Percentiles rank a stretch among this genome's conserved stretches.
Conservation (phyloP, 495 filamentous ascomycete species). For the Aspergillus kassunensis region DNA sequence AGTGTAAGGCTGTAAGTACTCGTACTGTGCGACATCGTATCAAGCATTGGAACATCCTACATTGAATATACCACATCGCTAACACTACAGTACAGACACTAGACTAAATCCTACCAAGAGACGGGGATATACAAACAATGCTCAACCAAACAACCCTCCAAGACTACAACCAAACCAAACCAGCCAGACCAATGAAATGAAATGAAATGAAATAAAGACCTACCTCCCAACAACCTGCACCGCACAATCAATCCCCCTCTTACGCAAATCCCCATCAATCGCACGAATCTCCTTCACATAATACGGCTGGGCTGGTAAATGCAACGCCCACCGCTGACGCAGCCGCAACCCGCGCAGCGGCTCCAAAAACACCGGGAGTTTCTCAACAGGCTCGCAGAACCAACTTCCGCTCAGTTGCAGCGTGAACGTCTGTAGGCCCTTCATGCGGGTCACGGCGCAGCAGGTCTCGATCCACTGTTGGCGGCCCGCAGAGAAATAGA, state of each 20-base stretch:
- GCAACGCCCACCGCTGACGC: constrained; percentile 28
- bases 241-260: constrained; percentile 26
- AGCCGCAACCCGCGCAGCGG: constrained; percentile 31
- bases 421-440: constrained; percentile 31
- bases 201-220: too few relatives aligned
- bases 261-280: constrained; percentile 29
- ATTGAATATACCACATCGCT: too few relatives aligned
- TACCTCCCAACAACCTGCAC: constrained; percentile 8
- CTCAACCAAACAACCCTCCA: too few relatives aligned
- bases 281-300: constrained; percentile 32
- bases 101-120: too few relatives aligned
- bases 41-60: too few relatives aligned
- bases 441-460: constrained; percentile 23
- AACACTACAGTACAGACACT: too few relatives aligned
- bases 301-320: constrained; percentile 37
- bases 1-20: too few relatives aligned
- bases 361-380: constrained; percentile 38
- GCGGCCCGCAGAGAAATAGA: constrained; percentile 41
- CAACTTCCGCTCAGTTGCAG: constrained; percentile 35
- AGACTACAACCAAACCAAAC: too few relatives aligned
- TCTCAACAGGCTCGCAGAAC: constrained; percentile 44
- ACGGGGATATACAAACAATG: too few relatives aligned
- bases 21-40: too few relatives aligned
- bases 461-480: constrained; percentile 44
- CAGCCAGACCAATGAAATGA: too few relatives aligned